These are phyloP conservation scores for Suillus fuscotomentosus DNA, from an alignment of 768 basidiomycete species.

Conservation along the genomic window DNA sequence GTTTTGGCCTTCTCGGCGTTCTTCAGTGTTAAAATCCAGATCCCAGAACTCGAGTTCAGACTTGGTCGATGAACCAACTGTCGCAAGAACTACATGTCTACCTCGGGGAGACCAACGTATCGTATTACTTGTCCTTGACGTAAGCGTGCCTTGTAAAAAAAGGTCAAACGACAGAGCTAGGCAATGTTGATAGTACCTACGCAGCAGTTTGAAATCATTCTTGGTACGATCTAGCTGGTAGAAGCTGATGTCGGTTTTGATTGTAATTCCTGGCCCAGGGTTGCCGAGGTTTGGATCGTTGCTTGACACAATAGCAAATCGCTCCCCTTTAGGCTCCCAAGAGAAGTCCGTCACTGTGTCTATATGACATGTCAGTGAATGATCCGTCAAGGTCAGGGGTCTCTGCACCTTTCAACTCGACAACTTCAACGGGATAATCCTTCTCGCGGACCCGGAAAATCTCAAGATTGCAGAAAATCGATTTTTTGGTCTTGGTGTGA, in stretches of 20 bases:
- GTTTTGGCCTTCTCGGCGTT: constrained; percentile 43
- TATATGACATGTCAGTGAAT: constrained; percentile 26
- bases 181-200: constrained; percentile 42
- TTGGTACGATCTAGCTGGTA: constrained; percentile 91
- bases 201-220: constrained; percentile 90
- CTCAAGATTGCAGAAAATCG: constrained; percentile 96
- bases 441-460: constrained; percentile 97
- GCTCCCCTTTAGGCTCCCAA: constrained; percentile 97
- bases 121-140: constrained; percentile 86
- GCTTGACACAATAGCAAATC: constrained; percentile 94
- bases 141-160: constrained; percentile 51
- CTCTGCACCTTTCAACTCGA: constrained; percentile 86
- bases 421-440: constrained; percentile 95
- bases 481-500: constrained; percentile 98
- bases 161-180: constrained; percentile 1
- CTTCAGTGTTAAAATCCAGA: constrained; percentile 81
- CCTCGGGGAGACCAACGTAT: constrained; percentile 97
- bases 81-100: constrained; percentile 93
- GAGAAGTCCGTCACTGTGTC: constrained; percentile 96
- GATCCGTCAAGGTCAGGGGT: constrained; percentile 4
- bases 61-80: constrained; percentile 92
- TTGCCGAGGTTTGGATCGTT: constrained; percentile 92
- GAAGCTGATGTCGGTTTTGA: constrained; percentile 95
- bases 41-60: constrained; percentile 99
- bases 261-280: constrained; percentile 85